Evolutionary conservation across 495 filamentous ascomycete species (phyloP).

Genomic region (Coniosporium apollinis): DNA sequence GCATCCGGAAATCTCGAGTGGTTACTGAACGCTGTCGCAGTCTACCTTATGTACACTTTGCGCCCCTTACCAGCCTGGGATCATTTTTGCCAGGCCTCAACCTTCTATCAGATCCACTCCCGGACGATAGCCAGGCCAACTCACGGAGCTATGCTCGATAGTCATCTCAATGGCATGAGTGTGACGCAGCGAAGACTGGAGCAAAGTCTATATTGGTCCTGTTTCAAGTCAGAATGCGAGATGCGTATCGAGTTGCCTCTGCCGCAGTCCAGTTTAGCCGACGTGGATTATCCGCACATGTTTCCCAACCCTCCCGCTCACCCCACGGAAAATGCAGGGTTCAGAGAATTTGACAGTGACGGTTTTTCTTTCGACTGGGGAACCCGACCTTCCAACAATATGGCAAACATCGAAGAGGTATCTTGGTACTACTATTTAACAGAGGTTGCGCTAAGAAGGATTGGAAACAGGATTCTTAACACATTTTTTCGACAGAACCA

Average conservation of each 20-base stretch:
- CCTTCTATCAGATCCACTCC: conserved; percentile 4
- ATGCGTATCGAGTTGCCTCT: conserved; percentile 15
- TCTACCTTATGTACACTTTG: conserved; percentile 12
- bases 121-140: neutral
- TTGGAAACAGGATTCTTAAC: conserved; percentile 10
- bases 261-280: conserved; percentile 10
- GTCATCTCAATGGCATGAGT: neutral
- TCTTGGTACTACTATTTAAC: conserved; percentile 12
- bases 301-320: conserved; percentile 16
- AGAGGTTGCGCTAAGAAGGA: conserved; percentile 8
- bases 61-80: conserved; percentile 6
- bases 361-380: neutral
- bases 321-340: neutral
- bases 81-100: conserved; percentile 8
- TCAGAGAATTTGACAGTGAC: neutral
- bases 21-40: neutral
- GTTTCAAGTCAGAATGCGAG: conserved; percentile 22
- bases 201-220: conserved; percentile 20
- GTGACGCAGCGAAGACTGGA: conserved; percentile 7
- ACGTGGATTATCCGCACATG: conserved; percentile 12
- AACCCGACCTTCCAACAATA: neutral
- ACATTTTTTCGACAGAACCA: conserved; percentile 6
- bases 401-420: conserved; percentile 4
- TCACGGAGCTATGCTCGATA: neutral
- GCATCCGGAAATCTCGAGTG: neutral